A percentile compares a stretch with the other conserved stretches of the same genome.
Evolutionary conservation across 2,329 filamentous ascomycete genomes (phyloP).

Genomic region (Dissoconium aciculare): DNA sequence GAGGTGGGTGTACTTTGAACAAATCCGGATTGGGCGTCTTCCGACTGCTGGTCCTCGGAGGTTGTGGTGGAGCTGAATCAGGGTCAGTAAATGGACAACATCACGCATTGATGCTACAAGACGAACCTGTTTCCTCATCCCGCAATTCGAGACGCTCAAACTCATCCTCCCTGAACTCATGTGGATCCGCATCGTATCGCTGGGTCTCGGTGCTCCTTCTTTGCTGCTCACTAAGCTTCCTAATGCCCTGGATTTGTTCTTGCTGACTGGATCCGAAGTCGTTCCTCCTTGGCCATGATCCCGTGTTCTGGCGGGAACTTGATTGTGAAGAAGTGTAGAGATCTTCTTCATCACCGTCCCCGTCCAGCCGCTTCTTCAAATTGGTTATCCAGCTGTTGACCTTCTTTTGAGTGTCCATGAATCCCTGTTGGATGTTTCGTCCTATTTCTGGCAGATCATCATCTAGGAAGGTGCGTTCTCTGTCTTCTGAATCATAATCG

Average conservation of each 20-base stretch:
- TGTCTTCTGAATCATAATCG: slow-evolving; percentile 39
- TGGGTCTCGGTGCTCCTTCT: slow-evolving; percentile 71
- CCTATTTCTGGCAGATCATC: slow-evolving; percentile 88
- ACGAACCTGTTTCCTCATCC: slow-evolving; percentile 40
- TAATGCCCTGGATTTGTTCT: slow-evolving; percentile 27
- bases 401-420: slow-evolving; percentile 81
- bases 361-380: slow-evolving; percentile 85
- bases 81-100: slow-evolving; percentile 15
- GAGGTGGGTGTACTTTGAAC: slow-evolving; percentile 53
- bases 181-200: slow-evolving; percentile 86
- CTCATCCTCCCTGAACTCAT: slow-evolving; percentile 67
- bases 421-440: slow-evolving; percentile 87
- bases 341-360: slow-evolving; percentile 56
- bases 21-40: slow-evolving; percentile 62
- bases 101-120: no score
- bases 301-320: slow-evolving; percentile 16
- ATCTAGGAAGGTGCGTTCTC: slow-evolving; percentile 83
- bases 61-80: slow-evolving; percentile 34
- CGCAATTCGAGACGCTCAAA: slow-evolving; percentile 54
- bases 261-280: slow-evolving; percentile 24
- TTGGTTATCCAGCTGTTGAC: slow-evolving; percentile 87
- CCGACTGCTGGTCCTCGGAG: slow-evolving; percentile 41
- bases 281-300: slow-evolving; percentile 22
- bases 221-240: slow-evolving; percentile 18
- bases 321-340: slow-evolving; percentile 29